phyloP scores from a whole-genome alignment of 768 basidiomycete genomes.

The Collybia nuda region DNA sequence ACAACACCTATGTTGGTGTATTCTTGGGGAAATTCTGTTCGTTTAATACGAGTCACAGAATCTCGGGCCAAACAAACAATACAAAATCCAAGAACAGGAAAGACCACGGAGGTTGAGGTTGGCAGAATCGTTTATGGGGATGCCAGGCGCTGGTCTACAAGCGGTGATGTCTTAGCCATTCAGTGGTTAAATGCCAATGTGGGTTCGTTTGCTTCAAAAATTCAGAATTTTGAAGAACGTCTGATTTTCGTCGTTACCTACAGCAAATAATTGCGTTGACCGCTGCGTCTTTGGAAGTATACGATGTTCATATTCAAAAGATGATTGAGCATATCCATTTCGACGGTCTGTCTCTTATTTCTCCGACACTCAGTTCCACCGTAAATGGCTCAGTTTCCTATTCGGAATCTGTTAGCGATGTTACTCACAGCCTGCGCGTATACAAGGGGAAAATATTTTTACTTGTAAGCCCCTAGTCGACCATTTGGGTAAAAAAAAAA shows the following conservation, averaged over 20 bases:
- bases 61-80: constrained; percentile 48
- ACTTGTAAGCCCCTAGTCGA: constrained; percentile 56
- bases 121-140: constrained; percentile 68
- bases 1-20: constrained; percentile 74
- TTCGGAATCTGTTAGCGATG: constrained; percentile 46
- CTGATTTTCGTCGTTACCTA: constrained; percentile 6
- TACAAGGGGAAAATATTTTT: constrained; percentile 93
- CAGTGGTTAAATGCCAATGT: constrained; percentile 91
- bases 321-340: constrained; percentile 64
- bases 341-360: constrained; percentile 54
- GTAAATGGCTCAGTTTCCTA: constrained; percentile 46
- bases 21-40: constrained; percentile 76
- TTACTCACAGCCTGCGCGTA: constrained; percentile 70
- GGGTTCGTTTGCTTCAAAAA: constrained; percentile 39
- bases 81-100: constrained; percentile 58
- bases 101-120: constrained; percentile 54
- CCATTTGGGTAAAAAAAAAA: constrained; percentile 8
- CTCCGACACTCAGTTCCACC: constrained; percentile 49
- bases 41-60: constrained; percentile 68
- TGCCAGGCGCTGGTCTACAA: constrained; percentile 56
- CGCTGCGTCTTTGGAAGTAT: constrained; percentile 57
- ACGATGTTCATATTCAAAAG: constrained; percentile 56
- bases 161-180: constrained; percentile 65
- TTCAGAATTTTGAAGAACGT: not conserved
- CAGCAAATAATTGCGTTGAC: constrained; percentile 76